Conservation (phyloP, 2,329 filamentous ascomycete genomes). For the Dendrostoma leiphaemia region DNA sequence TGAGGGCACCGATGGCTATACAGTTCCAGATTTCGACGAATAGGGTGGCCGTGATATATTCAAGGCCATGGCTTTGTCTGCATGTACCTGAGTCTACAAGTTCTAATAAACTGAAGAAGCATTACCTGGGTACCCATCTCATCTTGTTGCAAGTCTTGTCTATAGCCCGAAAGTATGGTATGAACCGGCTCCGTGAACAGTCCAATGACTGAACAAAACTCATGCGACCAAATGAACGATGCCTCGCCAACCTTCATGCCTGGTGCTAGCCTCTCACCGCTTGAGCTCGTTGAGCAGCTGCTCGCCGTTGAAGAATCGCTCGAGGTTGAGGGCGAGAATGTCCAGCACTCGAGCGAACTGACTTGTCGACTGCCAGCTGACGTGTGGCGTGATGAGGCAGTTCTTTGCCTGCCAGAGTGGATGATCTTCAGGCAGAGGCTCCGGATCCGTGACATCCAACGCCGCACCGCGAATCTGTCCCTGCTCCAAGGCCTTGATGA, state of each 20-base stretch:
- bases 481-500: conserved; percentile 52
- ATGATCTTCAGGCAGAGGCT: conserved; percentile 64
- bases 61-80: neutral
- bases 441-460: conserved; percentile 69
- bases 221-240: neutral
- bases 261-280: neutral
- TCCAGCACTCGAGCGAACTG: conserved; percentile 24
- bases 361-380: conserved; percentile 29
- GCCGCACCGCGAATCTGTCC: conserved; percentile 53
- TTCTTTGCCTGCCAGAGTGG: conserved; percentile 66
- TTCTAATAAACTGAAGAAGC: too few relatives aligned
- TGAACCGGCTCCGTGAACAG: too few relatives aligned
- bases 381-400: conserved; percentile 50
- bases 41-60: neutral
- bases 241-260: neutral
- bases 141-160: too few relatives aligned
- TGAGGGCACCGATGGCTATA: conserved; percentile 28
- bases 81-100: neutral
- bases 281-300: conserved; percentile 25
- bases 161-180: neutral
- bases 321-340: conserved; percentile 29
- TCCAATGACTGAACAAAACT: neutral
- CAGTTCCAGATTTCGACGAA: neutral
- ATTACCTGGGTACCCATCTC: too few relatives aligned
- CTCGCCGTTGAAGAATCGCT: conserved; percentile 24